Evolutionary conservation across 306 rosid species (phyloP), one percentile per base, ranked within the genome.

Genomic region (Quercus dentata): DNA sequence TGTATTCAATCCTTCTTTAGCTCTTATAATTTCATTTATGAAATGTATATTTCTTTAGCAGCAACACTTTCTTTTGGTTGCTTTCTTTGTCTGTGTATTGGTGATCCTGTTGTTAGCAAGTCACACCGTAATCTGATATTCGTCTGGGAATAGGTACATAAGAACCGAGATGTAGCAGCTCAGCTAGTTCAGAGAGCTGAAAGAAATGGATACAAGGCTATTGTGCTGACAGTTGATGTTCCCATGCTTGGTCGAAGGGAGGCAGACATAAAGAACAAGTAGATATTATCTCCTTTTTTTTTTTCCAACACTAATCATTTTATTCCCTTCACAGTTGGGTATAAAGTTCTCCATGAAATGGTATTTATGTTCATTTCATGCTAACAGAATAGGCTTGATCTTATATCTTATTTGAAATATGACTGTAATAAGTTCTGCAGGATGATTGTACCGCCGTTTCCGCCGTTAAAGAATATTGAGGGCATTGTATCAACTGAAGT

Each of bases 191-290:
- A 49, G 41, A 88, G 91, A 86, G 94, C 91, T 46, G 94, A 90
- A 79, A 87, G 75, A 78, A 74, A 38, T 52, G 91, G 92, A 81
- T 88, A 79, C 76, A 90, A 87, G 71, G 94, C 89, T 52, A 76
- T 90, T 79, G 89, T 90, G 61, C 68, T 90, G 76, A 90, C 94
- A 19, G 89, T 56, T 74, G 94, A 90, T 78, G 63, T 70, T 71
- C 92, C 92, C 5, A 75, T 82, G 65, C 82, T 78, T 56, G 94
- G 94, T 72, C 76, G 91, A 78, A 88, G 92, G 76, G 94, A 90
- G 77, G 92, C 90, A 67, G 94, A 88, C 85, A 90, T 85, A 75
- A 86, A 83, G 80, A 90, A 88, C 77, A 87, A 81, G 92, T 91
- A 74, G 21, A 56, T 51, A 13, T 71, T 1, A 8, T 71, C 2